Conservation (phyloP, 2,329 filamentous ascomycete genomes). For the Celoporthe dispersa region DNA sequence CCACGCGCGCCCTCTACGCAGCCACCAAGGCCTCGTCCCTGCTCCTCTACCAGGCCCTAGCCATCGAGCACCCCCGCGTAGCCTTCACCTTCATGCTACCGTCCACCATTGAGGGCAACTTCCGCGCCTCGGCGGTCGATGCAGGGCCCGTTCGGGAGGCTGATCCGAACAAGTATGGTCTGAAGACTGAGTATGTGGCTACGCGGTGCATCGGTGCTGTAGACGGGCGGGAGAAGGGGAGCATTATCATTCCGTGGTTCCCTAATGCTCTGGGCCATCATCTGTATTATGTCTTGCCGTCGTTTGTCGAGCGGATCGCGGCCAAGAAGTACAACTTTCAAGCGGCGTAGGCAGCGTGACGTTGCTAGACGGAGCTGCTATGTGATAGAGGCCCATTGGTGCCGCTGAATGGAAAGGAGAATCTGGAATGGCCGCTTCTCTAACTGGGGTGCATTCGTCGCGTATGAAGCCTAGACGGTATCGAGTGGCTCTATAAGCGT, state of each 20-base stretch:
- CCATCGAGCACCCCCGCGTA: constrained; percentile 40
- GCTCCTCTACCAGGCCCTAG: constrained; percentile 40
- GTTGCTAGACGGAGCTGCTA: not conserved
- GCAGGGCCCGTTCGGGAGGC: constrained; percentile 33
- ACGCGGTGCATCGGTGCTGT: constrained; percentile 37
- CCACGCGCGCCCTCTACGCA: constrained; percentile 40
- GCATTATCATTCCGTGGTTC: constrained; percentile 38
- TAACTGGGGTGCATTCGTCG: too few relatives aligned
- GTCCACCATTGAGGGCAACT: constrained; percentile 41
- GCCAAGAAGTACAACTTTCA: constrained; percentile 40
- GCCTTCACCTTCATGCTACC: constrained; percentile 39
- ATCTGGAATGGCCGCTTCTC: too few relatives aligned
- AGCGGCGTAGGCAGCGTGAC: not conserved
- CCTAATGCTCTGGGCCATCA: constrained; percentile 38
- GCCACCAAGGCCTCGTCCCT: constrained; percentile 41
- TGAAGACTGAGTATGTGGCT: constrained; percentile 39
- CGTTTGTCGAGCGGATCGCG: constrained; percentile 37
- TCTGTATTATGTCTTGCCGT: constrained; percentile 39
- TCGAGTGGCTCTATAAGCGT: too few relatives aligned
- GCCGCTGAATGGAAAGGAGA: constrained; percentile 42
- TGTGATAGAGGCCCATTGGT: constrained; percentile 31
- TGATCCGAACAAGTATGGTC: constrained; percentile 37
- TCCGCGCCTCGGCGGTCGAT: constrained; percentile 41
- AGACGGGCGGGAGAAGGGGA: constrained; percentile 35
- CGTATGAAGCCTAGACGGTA: too few relatives aligned